A percentile compares a stretch with the other conserved stretches of the same genome.
phyloP scores from a whole-genome alignment of 306 rosid species.

The Prinsepia uniflora region DNA sequence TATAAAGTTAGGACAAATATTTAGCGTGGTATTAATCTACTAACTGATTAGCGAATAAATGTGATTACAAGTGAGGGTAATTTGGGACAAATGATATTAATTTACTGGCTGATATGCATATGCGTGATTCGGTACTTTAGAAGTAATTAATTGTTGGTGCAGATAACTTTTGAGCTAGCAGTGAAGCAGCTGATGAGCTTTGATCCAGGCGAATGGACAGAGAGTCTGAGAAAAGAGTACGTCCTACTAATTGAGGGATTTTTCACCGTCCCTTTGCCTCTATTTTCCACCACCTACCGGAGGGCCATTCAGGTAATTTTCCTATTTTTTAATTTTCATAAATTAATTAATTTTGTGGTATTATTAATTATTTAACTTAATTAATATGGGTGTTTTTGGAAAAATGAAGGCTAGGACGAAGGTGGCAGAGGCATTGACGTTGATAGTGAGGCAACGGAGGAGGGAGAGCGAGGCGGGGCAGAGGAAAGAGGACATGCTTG shows the following conservation, averaged over 20 bases:
- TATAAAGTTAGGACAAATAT: no score
- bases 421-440: slow-evolving; percentile 83
- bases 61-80: no score
- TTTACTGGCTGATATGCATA: no score
- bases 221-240: slow-evolving; percentile 70
- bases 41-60: no score
- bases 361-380: not conserved
- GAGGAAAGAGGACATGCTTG: slow-evolving; percentile 66
- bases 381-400: not conserved
- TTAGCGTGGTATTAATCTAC: no score
- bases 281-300: slow-evolving; percentile 80
- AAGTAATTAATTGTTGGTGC: slow-evolving; percentile 4
- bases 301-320: slow-evolving; percentile 63
- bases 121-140: not conserved
- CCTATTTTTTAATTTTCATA: not conserved
- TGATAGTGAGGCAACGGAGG: slow-evolving; percentile 71
- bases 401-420: slow-evolving; percentile 60
- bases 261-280: slow-evolving; percentile 73
- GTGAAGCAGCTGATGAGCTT: slow-evolving; percentile 97
- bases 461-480: slow-evolving; percentile 36
- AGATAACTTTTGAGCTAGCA: slow-evolving; percentile 94
- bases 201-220: slow-evolving; percentile 94
- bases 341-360: not conserved
- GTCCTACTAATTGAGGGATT: slow-evolving; percentile 89
- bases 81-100: no score